Percentiles rank a stretch among this genome's conserved stretches.
phyloP scores from a whole-genome alignment of 2,329 filamentous ascomycete genomes.

The Alternaria solani region DNA sequence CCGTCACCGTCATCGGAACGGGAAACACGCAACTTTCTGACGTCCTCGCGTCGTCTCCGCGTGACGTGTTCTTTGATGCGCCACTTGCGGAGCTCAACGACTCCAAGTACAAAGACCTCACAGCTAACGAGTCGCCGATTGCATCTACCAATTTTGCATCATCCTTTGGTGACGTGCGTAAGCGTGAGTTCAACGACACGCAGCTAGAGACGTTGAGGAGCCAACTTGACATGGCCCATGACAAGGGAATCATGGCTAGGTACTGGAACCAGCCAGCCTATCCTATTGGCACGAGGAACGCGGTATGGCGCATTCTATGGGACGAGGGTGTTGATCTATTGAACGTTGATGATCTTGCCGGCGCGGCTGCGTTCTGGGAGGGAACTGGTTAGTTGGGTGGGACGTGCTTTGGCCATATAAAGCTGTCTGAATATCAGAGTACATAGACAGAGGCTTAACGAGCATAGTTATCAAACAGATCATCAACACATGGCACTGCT shows the following conservation, averaged over 20 bases:
- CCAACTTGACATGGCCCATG: conserved; percentile 64
- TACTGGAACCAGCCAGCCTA: conserved; percentile 71
- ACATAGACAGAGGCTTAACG: background rate
- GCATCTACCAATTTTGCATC: conserved; percentile 61
- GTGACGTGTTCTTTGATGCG: conserved; percentile 68
- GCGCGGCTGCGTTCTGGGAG: conserved; percentile 53
- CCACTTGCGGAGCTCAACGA: conserved; percentile 58
- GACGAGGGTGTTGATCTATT: conserved; percentile 67
- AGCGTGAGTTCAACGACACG: conserved; percentile 52
- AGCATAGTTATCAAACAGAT: background rate
- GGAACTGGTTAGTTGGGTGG: conserved; percentile 26
- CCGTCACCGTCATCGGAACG: conserved; percentile 70
- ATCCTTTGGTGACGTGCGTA: conserved; percentile 52
- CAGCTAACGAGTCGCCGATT: conserved; percentile 60
- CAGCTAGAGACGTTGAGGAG: conserved; percentile 61
- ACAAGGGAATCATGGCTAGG: conserved; percentile 65
- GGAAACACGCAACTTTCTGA: conserved; percentile 57
- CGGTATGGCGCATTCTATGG: conserved; percentile 63
- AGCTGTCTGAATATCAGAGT: background rate
- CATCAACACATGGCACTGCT: background rate
- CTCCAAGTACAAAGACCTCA: conserved; percentile 56
- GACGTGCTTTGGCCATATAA: background rate
- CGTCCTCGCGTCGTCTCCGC: conserved; percentile 50
- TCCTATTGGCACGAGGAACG: conserved; percentile 59
- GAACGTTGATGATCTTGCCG: conserved; percentile 70